Evolutionary conservation across 2,329 filamentous ascomycete genomes (phyloP), one percentile per base, ranked within the genome.

Genomic region (Ceratocystis destructans): DNA sequence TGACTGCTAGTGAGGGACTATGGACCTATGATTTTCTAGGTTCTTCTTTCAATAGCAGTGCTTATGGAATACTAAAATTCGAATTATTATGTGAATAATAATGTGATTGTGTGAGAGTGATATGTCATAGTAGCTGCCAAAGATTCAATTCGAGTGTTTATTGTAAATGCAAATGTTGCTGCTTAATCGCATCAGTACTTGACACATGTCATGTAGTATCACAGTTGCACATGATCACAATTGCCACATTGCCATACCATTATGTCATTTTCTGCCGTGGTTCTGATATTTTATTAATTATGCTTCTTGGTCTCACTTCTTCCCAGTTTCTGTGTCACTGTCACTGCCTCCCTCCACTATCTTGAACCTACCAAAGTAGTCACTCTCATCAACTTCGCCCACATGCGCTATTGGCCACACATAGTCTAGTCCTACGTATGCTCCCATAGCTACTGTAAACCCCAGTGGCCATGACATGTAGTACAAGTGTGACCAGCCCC

Each of bases 291-390:
- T 10, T 10, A 41, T 41, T 2, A 7, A 15, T 15, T 17, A 15
- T 63, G 15, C 41, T 48, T 20, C 15, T 53, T 28, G 22, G 15
- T 37, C 62, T 64, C 15, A n/a, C 25, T 45, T 44, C 17, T 45
- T 44, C 17, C 5, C 31, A 44, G 41, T n/a, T 44, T 41, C 45
- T n/a, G 12, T 28, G 37, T 22, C 53, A 25, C 5, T 61, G 46
- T 22, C 46, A 7, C 2, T 10, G 8, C 46, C 7, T 10, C n/a
- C 20, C 48, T 20, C 48, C 48, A 8, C n/a, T 22, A 22, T 5
- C 48, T 20, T 25, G 68, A 73, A 72, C 6, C 71, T 72, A 2
- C 70, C 72, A 64, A 73, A 73, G 55, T 71, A 73, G 50, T 73
- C 72, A 1, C 44, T 59, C 20, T 72, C 71, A 31, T 73, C 72